Evolutionary conservation across 2,329 filamentous ascomycete genomes (phyloP).

Genomic region (Trichophyton mentagrophytes): DNA sequence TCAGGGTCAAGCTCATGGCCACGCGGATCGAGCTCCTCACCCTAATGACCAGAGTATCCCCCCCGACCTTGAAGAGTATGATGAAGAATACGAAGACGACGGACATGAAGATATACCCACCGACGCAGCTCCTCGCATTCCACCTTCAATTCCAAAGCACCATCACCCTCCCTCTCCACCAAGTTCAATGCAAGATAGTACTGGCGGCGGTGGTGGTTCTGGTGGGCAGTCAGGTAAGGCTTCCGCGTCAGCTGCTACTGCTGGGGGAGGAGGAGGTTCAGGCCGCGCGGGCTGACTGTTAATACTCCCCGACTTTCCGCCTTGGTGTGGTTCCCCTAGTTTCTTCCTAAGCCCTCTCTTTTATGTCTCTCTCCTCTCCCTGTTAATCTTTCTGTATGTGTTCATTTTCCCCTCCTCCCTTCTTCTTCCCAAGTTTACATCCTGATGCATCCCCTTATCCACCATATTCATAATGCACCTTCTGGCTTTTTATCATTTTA

Average conservation of each 20-base stretch:
- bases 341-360: not conserved
- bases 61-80: constrained; percentile 19
- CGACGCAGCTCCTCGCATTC: constrained; percentile 26
- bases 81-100: constrained; percentile 40
- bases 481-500: not conserved
- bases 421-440: not conserved
- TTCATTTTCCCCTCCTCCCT: not conserved
- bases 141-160: constrained; percentile 44
- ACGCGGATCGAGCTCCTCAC: not conserved
- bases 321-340: not conserved
- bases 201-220: not conserved
- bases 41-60: not conserved
- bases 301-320: not conserved
- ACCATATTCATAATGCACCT: not conserved
- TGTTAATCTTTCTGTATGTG: not conserved
- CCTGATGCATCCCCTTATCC: not conserved
- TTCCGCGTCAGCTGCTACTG: constrained; percentile 17
- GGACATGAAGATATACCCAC: constrained; percentile 35
- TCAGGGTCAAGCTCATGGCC: not conserved
- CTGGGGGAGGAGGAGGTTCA: constrained; percentile 22
- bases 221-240: constrained; percentile 15
- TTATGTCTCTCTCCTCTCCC: not conserved
- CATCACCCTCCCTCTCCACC: not conserved
- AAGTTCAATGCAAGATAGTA: not conserved
- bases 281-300: constrained; percentile 12